A percentile compares a stretch with the other conserved stretches of the same genome.
Conservation (phyloP, 2,329 filamentous ascomycete genomes). For the Alternaria sp. region DNA sequence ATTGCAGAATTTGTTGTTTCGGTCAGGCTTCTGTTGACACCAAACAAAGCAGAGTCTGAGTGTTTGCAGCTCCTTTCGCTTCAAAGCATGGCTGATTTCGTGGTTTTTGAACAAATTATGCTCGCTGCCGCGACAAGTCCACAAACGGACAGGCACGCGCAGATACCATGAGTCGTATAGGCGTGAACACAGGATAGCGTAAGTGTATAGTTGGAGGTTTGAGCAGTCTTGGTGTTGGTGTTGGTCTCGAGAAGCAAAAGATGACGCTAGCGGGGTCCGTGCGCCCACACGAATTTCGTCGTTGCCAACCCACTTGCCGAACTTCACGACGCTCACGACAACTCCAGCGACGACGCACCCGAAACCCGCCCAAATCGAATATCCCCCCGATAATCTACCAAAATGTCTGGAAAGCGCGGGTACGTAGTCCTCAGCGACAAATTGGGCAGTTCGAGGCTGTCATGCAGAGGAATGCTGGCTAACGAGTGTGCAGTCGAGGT, state of each 20-base stretch:
- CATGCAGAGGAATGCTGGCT: constrained; percentile 19
- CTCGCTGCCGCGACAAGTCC: not conserved
- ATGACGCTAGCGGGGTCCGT: not conserved
- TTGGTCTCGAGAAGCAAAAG: not conserved
- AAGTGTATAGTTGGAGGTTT: not conserved
- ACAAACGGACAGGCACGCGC: not conserved
- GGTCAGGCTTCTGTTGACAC: not conserved
- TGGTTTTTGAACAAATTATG: not conserved
- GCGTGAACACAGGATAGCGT: not conserved
- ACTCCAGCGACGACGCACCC: constrained; percentile 22
- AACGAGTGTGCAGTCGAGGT: constrained; percentile 63
- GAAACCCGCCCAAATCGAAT: constrained; percentile 17
- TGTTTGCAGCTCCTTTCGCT: not conserved
- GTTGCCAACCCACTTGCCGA: constrained; percentile 6
- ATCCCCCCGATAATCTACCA: constrained; percentile 18
- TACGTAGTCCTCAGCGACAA: constrained; percentile 1
- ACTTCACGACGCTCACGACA: constrained; percentile 15
- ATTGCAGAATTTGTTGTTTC: not conserved
- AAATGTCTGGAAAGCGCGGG: constrained; percentile 25
- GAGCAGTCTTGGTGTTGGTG: not conserved
- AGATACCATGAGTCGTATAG: not conserved
- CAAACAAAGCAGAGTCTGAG: not conserved
- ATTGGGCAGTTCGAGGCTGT: not conserved
- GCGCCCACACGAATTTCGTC: constrained; percentile 2
- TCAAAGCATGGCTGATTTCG: not conserved